Conservation (phyloP, 2,329 filamentous ascomycete genomes). For the Claviceps sp. region DNA sequence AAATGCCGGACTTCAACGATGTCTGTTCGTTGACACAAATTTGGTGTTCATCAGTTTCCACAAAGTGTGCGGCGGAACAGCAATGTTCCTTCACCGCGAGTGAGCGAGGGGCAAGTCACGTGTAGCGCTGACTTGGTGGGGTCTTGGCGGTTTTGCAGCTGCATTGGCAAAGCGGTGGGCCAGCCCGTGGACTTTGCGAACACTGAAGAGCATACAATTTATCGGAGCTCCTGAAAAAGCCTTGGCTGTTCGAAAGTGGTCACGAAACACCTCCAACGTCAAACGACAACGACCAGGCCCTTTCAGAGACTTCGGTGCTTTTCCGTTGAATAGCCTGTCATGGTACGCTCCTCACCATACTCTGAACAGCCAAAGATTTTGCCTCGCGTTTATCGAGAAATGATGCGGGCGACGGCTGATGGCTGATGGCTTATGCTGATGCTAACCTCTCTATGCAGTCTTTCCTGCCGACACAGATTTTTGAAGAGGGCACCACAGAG, state of each 20-base stretch:
- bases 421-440: conserved; percentile 1
- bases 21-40: conserved; percentile 18
- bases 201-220: not conserved
- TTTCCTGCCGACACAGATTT: conserved; percentile 92
- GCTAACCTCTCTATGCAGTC: conserved; percentile 25
- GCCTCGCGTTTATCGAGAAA: not conserved
- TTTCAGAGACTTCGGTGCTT: not conserved
- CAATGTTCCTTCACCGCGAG: conserved; percentile 22
- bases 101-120: conserved; percentile 28
- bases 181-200: conserved; percentile 2
- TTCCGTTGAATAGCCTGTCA: conserved; percentile 1
- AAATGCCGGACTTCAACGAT: not conserved
- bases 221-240: conserved; percentile 13
- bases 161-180: not conserved
- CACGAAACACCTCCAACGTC: conserved; percentile 2
- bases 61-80: conserved; percentile 29
- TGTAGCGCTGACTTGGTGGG: conserved; percentile 12
- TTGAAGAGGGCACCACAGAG: conserved; percentile 90
- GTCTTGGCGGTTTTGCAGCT: conserved; percentile 1
- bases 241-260: conserved; percentile 10
- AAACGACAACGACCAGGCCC: conserved; percentile 5
- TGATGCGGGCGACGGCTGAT: not conserved
- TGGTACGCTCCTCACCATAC: not conserved
- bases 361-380: not conserved
- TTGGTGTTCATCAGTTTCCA: conserved; percentile 23